Evolutionary conservation across 345 rosid species (phyloP).

Genomic region (Citrus maxima): DNA sequence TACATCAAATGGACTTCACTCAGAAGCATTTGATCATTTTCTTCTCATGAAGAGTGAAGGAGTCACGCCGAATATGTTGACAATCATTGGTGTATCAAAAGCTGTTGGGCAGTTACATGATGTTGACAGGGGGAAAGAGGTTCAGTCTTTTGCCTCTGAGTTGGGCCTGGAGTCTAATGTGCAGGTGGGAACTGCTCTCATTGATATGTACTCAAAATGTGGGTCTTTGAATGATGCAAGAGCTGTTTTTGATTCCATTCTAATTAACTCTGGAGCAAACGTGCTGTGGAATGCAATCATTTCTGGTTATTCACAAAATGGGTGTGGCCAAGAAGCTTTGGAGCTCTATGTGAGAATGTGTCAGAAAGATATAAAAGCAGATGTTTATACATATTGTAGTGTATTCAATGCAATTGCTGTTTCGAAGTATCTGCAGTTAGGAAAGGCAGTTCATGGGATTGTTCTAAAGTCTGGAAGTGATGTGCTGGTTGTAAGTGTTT

Average conservation of each 20-base stretch:
- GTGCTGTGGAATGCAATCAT: constrained; percentile 48
- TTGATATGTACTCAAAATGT: constrained; percentile 46
- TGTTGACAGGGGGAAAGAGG: constrained; percentile 28
- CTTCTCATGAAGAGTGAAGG: constrained; percentile 28
- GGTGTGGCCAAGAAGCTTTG: constrained; percentile 28
- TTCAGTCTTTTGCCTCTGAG: constrained; percentile 23
- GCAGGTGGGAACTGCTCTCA: constrained; percentile 41
- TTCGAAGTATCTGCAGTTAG: constrained; percentile 22
- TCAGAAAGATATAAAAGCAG: constrained; percentile 22
- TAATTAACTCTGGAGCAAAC: constrained; percentile 16
- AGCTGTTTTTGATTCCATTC: constrained; percentile 27
- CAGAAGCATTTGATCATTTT: constrained; percentile 35
- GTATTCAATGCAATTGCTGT: constrained; percentile 32
- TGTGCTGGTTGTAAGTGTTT: constrained; percentile 17
- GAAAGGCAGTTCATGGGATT: constrained; percentile 36
- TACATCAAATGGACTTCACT: constrained; percentile 33
- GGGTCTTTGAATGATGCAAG: constrained; percentile 31
- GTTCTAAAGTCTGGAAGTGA: constrained; percentile 28
- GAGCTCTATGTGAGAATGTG: constrained; percentile 33
- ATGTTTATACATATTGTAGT: constrained; percentile 41
- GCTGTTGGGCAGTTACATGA: constrained; percentile 37
- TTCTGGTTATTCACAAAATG: constrained; percentile 31
- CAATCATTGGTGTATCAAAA: constrained; percentile 34
- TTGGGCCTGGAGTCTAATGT: constrained; percentile 30
- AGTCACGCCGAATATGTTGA: constrained; percentile 23